Evolutionary conservation across 2,329 filamentous ascomycete species (phyloP).

Genomic region (Ophiostoma piceae): DNA sequence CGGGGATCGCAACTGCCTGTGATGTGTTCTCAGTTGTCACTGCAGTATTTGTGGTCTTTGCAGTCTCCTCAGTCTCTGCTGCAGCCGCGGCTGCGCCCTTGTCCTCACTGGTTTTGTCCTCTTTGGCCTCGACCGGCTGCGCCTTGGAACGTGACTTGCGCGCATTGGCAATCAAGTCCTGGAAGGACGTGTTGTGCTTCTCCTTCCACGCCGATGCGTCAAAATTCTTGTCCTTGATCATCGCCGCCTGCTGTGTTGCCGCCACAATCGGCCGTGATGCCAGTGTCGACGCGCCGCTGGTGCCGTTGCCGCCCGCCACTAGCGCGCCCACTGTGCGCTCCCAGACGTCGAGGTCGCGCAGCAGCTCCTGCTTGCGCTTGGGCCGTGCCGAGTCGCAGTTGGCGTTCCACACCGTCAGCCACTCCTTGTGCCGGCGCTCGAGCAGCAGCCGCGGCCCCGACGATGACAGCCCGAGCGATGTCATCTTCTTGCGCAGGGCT

Average conservation of each 20-base stretch:
- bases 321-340: slow-evolving; percentile 70
- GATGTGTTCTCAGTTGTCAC: not conserved
- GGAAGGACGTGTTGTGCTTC: slow-evolving; percentile 70
- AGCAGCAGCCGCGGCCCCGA: slow-evolving; percentile 64
- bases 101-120: not conserved
- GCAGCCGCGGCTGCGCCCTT: not conserved
- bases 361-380: slow-evolving; percentile 62
- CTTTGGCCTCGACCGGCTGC: slow-evolving; percentile 6
- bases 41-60: not conserved
- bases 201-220: slow-evolving; percentile 70
- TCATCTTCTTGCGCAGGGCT: slow-evolving; percentile 72
- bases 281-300: slow-evolving; percentile 33
- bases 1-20: not conserved
- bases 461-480: slow-evolving; percentile 70
- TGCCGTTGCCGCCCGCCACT: slow-evolving; percentile 33
- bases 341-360: slow-evolving; percentile 79
- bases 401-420: slow-evolving; percentile 93
- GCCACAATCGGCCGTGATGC: slow-evolving; percentile 20
- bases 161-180: slow-evolving; percentile 72
- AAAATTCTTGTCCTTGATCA: slow-evolving; percentile 83
- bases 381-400: slow-evolving; percentile 83
- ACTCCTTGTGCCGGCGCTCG: slow-evolving; percentile 80
- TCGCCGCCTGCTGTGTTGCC: slow-evolving; percentile 36
- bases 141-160: slow-evolving; percentile 49
- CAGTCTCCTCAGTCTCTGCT: not conserved